Conservation (phyloP, 1,284 basidiomycete species). For the Cerrena zonata region DNA sequence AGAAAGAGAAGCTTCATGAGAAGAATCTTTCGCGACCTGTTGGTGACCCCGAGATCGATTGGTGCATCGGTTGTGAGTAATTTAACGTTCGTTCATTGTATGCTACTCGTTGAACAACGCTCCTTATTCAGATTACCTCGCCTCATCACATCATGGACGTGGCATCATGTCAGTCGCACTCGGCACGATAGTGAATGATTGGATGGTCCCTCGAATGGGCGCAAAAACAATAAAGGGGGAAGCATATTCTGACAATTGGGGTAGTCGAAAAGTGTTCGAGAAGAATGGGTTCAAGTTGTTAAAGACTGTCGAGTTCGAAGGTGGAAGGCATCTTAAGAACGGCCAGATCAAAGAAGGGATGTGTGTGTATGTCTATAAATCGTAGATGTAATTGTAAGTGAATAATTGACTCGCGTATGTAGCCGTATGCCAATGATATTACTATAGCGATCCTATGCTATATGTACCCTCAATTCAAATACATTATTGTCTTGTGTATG, state of each 20-base stretch:
- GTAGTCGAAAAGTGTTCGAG: conserved; percentile 54
- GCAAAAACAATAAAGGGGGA: conserved; percentile 40
- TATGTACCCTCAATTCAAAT: no score
- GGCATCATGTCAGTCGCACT: conserved; percentile 66
- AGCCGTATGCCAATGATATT: no score
- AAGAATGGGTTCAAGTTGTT: conserved; percentile 55
- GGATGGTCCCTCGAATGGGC: conserved; percentile 57
- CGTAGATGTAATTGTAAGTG: no score
- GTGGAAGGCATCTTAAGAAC: conserved; percentile 17
- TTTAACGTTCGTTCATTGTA: not conserved
- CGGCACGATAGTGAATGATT: conserved; percentile 42
- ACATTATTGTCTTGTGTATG: no score
- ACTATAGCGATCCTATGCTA: no score
- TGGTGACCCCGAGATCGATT: conserved; percentile 47
- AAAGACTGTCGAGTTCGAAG: conserved; percentile 35
- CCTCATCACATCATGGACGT: conserved; percentile 50
- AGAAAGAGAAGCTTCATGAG: conserved; percentile 28
- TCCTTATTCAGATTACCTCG: conserved; percentile 43
- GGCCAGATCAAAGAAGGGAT: conserved; percentile 19
- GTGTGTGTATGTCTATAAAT: no score
- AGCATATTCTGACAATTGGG: conserved; percentile 47
- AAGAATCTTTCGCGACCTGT: conserved; percentile 33
- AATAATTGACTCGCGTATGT: no score
- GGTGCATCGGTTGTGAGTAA: conserved; percentile 47
- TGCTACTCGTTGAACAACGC: not conserved